These are phyloP conservation scores for Dendrocalamus latiflorus DNA, from an alignment of 202 grass and related monocot species.

Conservation along the genomic window DNA sequence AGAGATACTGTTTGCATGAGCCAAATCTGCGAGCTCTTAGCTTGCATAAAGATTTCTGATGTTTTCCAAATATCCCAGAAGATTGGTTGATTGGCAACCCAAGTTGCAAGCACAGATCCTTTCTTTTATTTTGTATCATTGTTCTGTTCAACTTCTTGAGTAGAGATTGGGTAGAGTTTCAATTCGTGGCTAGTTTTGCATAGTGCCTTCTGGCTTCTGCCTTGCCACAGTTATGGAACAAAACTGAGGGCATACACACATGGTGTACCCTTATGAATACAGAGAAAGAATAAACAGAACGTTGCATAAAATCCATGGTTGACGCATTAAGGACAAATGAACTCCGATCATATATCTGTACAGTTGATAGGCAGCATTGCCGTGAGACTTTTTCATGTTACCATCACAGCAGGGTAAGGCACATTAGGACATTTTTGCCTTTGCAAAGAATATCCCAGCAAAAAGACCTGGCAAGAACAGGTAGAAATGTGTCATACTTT, in stretches of 20 bases:
- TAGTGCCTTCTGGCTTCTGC: conserved; percentile 1
- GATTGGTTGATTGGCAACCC: background rate
- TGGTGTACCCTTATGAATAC: background rate
- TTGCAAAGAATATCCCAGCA: conserved; percentile 97
- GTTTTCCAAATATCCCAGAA: background rate
- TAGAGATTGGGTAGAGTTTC: background rate
- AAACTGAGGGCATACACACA: conserved; percentile 18
- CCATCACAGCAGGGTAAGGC: background rate
- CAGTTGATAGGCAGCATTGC: conserved; percentile 27
- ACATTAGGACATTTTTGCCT: conserved; percentile 76
- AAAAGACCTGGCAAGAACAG: conserved; percentile 65
- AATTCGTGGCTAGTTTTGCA: background rate
- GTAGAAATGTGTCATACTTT: conserved; percentile 1
- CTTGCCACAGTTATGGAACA: conserved; percentile 26
- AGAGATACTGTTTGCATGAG: background rate
- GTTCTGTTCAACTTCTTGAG: conserved; percentile 24
- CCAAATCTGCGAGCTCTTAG: background rate
- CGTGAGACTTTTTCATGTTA: background rate
- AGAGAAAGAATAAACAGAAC: background rate
- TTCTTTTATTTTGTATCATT: conserved; percentile 16
- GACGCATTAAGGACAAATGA: background rate
- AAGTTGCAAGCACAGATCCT: background rate
- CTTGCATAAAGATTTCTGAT: background rate
- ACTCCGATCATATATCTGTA: conserved; percentile 39
- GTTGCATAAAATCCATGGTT: background rate